These are phyloP conservation scores for Trichoderma asperellum DNA, from an alignment of 2,329 filamentous ascomycete species.

Conservation along the genomic window DNA sequence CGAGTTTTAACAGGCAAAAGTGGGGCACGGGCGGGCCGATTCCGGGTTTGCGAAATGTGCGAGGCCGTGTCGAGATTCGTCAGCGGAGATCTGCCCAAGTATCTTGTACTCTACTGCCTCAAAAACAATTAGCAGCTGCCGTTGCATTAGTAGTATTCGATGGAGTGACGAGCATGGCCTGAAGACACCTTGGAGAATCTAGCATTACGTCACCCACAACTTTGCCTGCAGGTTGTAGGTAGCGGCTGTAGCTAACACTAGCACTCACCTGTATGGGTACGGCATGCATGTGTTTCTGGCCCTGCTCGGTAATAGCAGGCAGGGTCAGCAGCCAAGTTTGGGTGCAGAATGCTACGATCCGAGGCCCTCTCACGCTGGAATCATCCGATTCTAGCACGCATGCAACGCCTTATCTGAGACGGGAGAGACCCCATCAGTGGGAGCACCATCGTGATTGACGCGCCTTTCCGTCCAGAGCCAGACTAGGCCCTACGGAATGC, in stretches of 20 bases:
- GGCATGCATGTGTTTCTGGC: not conserved
- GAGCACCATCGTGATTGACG: too few relatives aligned
- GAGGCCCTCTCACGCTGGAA: not conserved
- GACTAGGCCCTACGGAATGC: not conserved
- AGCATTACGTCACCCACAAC: not conserved
- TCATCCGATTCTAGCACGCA: not conserved
- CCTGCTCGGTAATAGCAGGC: not conserved
- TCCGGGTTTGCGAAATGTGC: conserved; percentile 7
- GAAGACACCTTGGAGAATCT: not conserved
- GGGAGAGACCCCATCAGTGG: not conserved
- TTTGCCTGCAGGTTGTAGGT: not conserved
- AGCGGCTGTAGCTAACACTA: not conserved
- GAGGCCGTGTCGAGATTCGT: conserved; percentile 20
- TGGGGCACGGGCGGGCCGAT: conserved; percentile 26
- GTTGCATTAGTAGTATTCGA: not conserved
- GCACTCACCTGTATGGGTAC: not conserved
- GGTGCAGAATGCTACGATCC: not conserved
- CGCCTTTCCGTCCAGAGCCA: not conserved
- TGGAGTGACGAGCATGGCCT: not conserved
- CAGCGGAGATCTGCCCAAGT: conserved; percentile 3
- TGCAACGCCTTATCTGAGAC: not conserved
- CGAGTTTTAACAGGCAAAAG: conserved; percentile 28
- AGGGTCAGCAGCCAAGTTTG: not conserved
- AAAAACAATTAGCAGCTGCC: not conserved
- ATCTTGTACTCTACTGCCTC: not conserved